Base-by-base conservation (phyloP, 2,329 filamentous ascomycete genomes). In the Verticillium nonalfalfae region DNA sequence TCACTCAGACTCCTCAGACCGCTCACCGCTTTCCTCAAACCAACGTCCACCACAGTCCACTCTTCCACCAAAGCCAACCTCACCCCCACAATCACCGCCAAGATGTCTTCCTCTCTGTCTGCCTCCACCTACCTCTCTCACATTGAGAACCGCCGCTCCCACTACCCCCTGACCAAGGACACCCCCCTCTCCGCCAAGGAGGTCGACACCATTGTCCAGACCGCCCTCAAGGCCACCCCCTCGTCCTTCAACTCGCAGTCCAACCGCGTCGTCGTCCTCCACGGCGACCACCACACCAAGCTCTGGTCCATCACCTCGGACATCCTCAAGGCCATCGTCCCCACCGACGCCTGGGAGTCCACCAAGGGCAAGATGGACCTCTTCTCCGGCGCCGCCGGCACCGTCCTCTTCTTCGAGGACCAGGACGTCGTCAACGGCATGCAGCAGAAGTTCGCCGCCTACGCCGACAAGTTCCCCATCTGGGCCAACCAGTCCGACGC, bases 241-340 rank as follows among this genome's bases (percentile, higher is more conserved):
- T 89, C 85, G 59, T 87, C 88, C 66, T 97, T 97, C 88, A 97
- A 97, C 86, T 90, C 87, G 52, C 93, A 97, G 80, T 87, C 87
- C 67, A 89, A 90, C 67, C 88, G 93, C 63, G 78, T 90, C 62
- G 84, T 96, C 57, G 84, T 97, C 59, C 85, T 97, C 60, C 82
- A 95, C 70, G 88, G 90, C 70, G 85, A 84, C 64, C 90, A 97
- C 75, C 93, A 97, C 80, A 87, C 93, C 69, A 89, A 90, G 79
- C 86, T 96, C 68, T 97, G 93, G 94, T 88, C 91, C 73, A 81
- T 92, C 63, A 82, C 86, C 60, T 76, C 79, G 63, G 85, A 88
- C 34, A 77, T 83, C 59, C 81, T 94, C 62, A 86, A 88, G 78
- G 79, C 80, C 26, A 83, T 93, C 62, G 87, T 95, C 31, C 85